Base-by-base conservation (phyloP, 371 early-diverging fungal genomes). In the Lichtheimia ramosa region DNA sequence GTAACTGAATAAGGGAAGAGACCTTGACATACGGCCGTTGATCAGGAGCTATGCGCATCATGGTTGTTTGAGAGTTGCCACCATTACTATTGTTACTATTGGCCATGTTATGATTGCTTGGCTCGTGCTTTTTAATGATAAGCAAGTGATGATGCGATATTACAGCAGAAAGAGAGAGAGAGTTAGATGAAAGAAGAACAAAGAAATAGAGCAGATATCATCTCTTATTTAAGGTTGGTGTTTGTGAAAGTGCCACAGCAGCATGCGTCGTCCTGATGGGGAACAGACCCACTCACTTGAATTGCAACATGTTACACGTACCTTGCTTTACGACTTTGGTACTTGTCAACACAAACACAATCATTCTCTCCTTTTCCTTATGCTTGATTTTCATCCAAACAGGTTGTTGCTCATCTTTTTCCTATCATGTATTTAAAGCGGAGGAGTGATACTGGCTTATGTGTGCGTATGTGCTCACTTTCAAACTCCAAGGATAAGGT, bases 11-110 rank as follows among this genome's bases (percentile, higher is more conserved):
- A 18, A 43, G 43, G 42, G n/a, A 8, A 18, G n/a, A 10, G 24
- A 77, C 77, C 52, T 71, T 61, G 16, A 63, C 63, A 39, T 65
- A 68, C 5, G 77, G 77, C 23, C 77, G 61, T 3, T 74, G 74
- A 51, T 66, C 65, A 28, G 65, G 42, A 15, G 77, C 74, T 23
- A 77, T 71, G 13, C 68, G 67, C 56, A 77, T 63, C 42, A 64
- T 68, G 2, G 72, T 62, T 7, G 66, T 73, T 8, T 34, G 43
- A 70, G 66, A 0, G 70, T 52, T 27, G 58, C 50, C 16, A 62
- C 20, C 14, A 40, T 34, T 34, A 10, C 10, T 34, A 34, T 34
- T 43, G 14, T 51, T 28, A 24, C 58, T 58, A 25, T 64, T 50
- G n/a, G 60, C 23, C 65, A 64, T 64, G 23, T n/a, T 64, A 24